phyloP scores from a whole-genome alignment of 495 filamentous ascomycete species.

The Neurospora terricola region DNA sequence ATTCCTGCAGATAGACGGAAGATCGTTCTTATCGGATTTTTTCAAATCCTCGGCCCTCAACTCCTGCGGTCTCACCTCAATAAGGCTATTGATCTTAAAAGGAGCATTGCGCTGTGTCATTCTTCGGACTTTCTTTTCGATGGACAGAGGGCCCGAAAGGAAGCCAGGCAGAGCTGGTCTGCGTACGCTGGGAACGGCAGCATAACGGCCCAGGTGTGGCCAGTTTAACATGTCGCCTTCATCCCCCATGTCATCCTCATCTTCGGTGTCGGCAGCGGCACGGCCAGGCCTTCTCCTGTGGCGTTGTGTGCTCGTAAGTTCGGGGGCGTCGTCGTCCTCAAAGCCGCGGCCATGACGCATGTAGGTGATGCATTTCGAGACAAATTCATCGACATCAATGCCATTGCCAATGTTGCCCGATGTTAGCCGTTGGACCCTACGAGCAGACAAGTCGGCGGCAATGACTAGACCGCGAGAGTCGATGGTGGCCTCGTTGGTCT shows the following conservation, averaged over 20 bases:
- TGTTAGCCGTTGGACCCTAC: constrained; percentile 59
- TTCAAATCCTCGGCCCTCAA: constrained; percentile 61
- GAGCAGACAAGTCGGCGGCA: constrained; percentile 65
- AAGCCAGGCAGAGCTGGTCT: constrained; percentile 75
- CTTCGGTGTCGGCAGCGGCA: constrained; percentile 17
- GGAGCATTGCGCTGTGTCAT: constrained; percentile 53
- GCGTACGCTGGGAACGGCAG: constrained; percentile 59
- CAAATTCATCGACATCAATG: constrained; percentile 86
- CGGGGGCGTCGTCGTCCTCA: constrained; percentile 28
- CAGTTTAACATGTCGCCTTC: constrained; percentile 78
- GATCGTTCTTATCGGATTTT: constrained; percentile 59
- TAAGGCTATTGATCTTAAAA: constrained; percentile 51
- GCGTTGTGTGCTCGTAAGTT: constrained; percentile 38
- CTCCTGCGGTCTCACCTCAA: constrained; percentile 63
- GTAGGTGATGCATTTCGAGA: constrained; percentile 79
- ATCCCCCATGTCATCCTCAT: constrained; percentile 45
- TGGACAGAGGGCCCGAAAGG: constrained; percentile 78
- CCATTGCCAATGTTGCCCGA: constrained; percentile 59
- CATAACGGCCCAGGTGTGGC: constrained; percentile 69
- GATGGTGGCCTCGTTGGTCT: constrained; percentile 85
- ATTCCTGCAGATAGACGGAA: constrained; percentile 57
- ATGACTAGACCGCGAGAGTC: constrained; percentile 77
- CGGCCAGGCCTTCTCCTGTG: constrained; percentile 23
- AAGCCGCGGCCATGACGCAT: constrained; percentile 58
- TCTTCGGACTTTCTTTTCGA: constrained; percentile 71